phyloP scores from a whole-genome alignment of 768 basidiomycete genomes.

The Kwoniella bestiolae region DNA sequence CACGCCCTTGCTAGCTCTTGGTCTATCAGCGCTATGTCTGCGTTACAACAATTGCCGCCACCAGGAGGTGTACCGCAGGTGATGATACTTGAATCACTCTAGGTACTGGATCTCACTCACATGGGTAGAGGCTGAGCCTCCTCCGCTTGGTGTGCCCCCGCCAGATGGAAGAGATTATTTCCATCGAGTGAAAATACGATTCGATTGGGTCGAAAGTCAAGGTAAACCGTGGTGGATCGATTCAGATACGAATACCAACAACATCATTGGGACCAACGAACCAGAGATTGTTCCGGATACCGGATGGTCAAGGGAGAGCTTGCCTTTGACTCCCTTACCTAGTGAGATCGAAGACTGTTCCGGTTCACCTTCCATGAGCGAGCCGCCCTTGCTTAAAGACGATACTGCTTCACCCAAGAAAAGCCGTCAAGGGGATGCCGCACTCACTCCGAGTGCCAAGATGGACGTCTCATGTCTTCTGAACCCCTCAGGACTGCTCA shows the following conservation, averaged over 20 bases:
- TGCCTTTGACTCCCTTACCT: neutral
- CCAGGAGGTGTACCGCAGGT: too few species aligned
- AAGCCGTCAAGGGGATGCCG: neutral
- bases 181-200: slow-evolving; percentile 48
- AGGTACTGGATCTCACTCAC: slow-evolving; percentile 47
- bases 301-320: neutral
- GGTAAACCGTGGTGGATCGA: slow-evolving; percentile 45
- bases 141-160: slow-evolving; percentile 3
- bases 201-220: slow-evolving; percentile 49
- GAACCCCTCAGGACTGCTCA: slow-evolving; percentile 12
- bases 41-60: too few species aligned
- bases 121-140: slow-evolving; percentile 49
- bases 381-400: too few species aligned
- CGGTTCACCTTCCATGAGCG: too few species aligned
- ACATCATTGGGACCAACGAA: too few species aligned
- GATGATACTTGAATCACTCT: too few species aligned
- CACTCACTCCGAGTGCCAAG: neutral
- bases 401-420: too few species aligned
- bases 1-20: too few species aligned
- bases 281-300: neutral
- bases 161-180: slow-evolving; percentile 23
- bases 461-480: slow-evolving; percentile 2
- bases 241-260: neutral
- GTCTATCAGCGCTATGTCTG: neutral
- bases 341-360: too few species aligned